phyloP scores from a whole-genome alignment of 208 protist genomes.

The Crithidia fasciculata region DNA sequence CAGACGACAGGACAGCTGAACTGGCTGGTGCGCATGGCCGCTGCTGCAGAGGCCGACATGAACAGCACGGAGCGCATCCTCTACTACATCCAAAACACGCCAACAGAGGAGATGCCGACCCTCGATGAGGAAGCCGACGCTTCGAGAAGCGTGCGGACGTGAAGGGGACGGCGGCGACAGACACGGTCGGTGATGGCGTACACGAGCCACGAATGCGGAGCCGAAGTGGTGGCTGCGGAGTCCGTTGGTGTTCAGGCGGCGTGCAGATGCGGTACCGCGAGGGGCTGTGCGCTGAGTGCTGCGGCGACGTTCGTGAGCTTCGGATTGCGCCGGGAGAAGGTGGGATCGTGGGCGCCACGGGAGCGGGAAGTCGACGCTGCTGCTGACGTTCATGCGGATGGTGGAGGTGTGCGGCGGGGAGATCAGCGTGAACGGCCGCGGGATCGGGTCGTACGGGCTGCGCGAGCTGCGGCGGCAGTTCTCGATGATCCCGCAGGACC shows the following conservation, averaged over 20 bases:
- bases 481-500: conserved; percentile 87
- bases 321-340: conserved; percentile 73
- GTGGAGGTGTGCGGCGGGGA: conserved; percentile 59
- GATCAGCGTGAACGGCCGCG: conserved; percentile 47
- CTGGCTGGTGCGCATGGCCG: conserved; percentile 33
- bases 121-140: conserved; percentile 11
- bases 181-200: conserved; percentile 29
- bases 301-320: too few species aligned
- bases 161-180: conserved; percentile 3
- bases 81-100: conserved; percentile 70
- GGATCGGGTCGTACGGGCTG: conserved; percentile 37
- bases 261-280: too few species aligned
- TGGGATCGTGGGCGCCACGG: conserved; percentile 88
- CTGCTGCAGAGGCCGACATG: neutral
- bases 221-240: conserved; percentile 30
- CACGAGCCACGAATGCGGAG: neutral
- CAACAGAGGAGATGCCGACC: conserved; percentile 47
- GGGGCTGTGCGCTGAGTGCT: too few species aligned
- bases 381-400: conserved; percentile 74
- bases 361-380: conserved; percentile 84
- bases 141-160: conserved; percentile 1
- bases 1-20: conserved; percentile 36
- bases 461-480: conserved; percentile 63
- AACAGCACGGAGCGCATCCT: conserved; percentile 67
- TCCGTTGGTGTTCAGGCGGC: too few species aligned